Percentiles rank a stretch among this genome's conserved stretches.
phyloP scores from a whole-genome alignment of 495 filamentous ascomycete genomes.

The Penicillium ucsense region DNA sequence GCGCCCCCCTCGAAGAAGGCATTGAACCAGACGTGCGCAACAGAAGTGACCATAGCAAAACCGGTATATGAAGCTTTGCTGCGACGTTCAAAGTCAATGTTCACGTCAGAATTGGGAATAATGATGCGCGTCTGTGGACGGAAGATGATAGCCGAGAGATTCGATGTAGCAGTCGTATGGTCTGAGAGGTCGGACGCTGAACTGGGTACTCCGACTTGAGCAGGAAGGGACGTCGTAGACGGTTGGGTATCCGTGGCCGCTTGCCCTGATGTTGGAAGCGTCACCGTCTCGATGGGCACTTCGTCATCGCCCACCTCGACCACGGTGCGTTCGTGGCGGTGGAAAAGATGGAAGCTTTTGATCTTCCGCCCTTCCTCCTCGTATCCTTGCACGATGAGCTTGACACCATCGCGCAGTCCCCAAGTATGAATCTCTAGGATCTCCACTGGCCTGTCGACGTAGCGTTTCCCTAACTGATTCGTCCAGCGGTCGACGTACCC shows the following conservation, averaged over 20 bases:
- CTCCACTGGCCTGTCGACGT: constrained; percentile 75
- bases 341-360: constrained; percentile 74
- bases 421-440: constrained; percentile 83
- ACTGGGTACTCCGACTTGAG: constrained; percentile 13
- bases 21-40: constrained; percentile 97
- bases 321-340: constrained; percentile 59
- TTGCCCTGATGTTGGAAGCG: constrained; percentile 2
- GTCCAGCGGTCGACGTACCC: constrained; percentile 87
- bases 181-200: constrained; percentile 4
- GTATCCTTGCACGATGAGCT: constrained; percentile 76
- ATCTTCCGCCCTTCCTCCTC: constrained; percentile 82
- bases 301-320: constrained; percentile 41
- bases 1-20: constrained; percentile 80
- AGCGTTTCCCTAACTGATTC: constrained; percentile 57
- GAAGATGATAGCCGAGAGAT: constrained; percentile 57
- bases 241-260: neutral
- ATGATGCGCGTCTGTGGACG: constrained; percentile 56
- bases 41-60: constrained; percentile 80
- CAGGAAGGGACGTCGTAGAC: constrained; percentile 4
- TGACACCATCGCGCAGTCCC: constrained; percentile 81
- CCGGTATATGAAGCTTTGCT: constrained; percentile 64
- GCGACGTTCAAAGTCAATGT: constrained; percentile 77
- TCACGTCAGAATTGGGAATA: constrained; percentile 73
- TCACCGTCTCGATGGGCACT: neutral
- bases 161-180: constrained; percentile 5